These are phyloP conservation scores for Boletus edulis DNA, from an alignment of 768 basidiomycete species.

Conservation along the genomic window DNA sequence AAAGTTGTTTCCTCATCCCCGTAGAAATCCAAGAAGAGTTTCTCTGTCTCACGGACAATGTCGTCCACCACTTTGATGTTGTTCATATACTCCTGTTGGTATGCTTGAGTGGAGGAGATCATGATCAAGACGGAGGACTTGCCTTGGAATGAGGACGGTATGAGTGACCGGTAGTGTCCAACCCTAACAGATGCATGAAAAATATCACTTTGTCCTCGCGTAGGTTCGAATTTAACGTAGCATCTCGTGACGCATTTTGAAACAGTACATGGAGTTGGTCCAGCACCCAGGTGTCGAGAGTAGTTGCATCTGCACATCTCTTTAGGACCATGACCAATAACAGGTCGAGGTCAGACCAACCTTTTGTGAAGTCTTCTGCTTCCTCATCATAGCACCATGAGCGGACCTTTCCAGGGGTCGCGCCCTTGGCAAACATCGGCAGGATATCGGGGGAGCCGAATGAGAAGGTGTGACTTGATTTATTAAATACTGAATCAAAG, in stretches of 20 bases:
- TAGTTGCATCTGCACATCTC: conserved; percentile 58
- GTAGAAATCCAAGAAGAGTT: conserved; percentile 62
- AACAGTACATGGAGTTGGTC: conserved; percentile 64
- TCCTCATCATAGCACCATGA: conserved; percentile 77
- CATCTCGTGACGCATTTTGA: conserved; percentile 57
- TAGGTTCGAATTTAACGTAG: conserved; percentile 48
- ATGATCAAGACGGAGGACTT: not conserved
- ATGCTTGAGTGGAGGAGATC: not conserved
- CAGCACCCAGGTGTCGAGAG: conserved; percentile 76
- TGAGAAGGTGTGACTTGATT: conserved; percentile 71
- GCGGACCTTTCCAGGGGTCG: conserved; percentile 63
- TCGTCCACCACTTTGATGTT: conserved; percentile 79
- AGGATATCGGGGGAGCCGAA: conserved; percentile 89
- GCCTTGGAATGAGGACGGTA: conserved; percentile 81
- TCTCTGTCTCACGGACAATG: conserved; percentile 67
- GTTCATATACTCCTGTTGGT: conserved; percentile 75
- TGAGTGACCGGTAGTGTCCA: conserved; percentile 86
- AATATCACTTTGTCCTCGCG: conserved; percentile 64
- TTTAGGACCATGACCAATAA: not conserved
- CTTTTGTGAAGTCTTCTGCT: conserved; percentile 86
- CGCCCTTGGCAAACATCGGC: conserved; percentile 83
- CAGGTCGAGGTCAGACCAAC: conserved; percentile 29
- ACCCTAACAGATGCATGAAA: conserved; percentile 79
- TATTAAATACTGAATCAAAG: conserved; percentile 89
- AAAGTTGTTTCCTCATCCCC: conserved; percentile 67